Evolutionary conservation across 208 protist species (phyloP), one percentile per base, ranked within the genome.

Genomic region (Trypanosoma scelopori): DNA sequence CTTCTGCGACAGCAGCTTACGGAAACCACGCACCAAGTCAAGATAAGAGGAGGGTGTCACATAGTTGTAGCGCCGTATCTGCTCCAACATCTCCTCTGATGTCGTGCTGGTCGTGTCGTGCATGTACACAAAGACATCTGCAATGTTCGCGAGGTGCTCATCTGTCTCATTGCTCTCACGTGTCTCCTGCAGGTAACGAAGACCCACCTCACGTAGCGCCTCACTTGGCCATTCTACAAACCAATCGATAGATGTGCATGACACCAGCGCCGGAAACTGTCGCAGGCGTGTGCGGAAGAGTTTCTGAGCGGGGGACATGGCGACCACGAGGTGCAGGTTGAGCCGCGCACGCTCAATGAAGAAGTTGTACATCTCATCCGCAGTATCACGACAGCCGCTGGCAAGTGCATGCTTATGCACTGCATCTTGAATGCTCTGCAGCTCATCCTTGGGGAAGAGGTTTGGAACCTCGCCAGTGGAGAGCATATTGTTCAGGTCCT

Each of bases 21-120:
- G 83, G 86, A 99, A 99, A 20, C 94, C 94, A 55, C 87, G 91
- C 27, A 99, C 93, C 27, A 99, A 87, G 59, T 98, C 94, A 15
- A 99, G 75, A 77, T 98, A 99, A 41, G 95, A 98, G 25, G 98
- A 98, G n/a, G 98, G 98, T 20, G 98, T 99, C 32, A 99, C 96
- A 82, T 99, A 99, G 77, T 98, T 98, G 76, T 97, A 81, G 20
- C 98, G 79, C 61, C 94, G 88, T 30, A 98, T 82, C 72, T 98
- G 93, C 59, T 83, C 83, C 30, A 81, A 66, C 98, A 99, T 99
- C 66, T 89, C 82, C 42, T 65, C 42, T n/a, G 95, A 96, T 35
- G 48, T 63, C 35, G 76, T 69, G 65, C 85, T 85, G n/a, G 96
- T 98, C 7, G 88, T 94, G 52, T 82, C 73, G 74, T 99, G 98